Percentiles rank a stretch among this genome's conserved stretches.
Evolutionary conservation across 2,329 filamentous ascomycete genomes (phyloP).

Genomic region (Aspergillus persii): DNA sequence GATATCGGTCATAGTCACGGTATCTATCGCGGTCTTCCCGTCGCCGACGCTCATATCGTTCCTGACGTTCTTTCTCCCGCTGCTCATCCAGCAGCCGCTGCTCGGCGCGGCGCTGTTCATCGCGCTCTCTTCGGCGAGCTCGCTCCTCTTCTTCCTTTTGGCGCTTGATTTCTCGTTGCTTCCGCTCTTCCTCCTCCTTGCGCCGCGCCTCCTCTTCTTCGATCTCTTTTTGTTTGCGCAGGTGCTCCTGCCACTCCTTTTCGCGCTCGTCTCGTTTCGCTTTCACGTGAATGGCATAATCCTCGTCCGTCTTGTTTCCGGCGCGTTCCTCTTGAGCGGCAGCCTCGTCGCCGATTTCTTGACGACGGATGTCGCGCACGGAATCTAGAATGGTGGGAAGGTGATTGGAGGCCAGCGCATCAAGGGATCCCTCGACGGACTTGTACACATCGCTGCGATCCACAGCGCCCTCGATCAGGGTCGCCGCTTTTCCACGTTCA

Average conservation of each 20-base stretch:
- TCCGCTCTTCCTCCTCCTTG: conserved; percentile 43
- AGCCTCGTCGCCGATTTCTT: conserved; percentile 58
- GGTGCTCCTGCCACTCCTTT: conserved; percentile 47
- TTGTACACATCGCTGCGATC: conserved; percentile 63
- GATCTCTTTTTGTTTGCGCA: conserved; percentile 53
- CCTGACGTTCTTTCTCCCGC: conserved; percentile 50
- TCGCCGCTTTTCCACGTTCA: conserved; percentile 61
- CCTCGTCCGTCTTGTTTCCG: conserved; percentile 60
- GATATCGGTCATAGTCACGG: conserved; percentile 34
- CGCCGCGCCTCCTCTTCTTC: conserved; percentile 43
- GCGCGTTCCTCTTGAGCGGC: conserved; percentile 54
- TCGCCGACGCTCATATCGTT: conserved; percentile 44
- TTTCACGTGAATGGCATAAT: conserved; percentile 56
- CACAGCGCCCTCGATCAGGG: conserved; percentile 62
- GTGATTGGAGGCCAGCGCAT: conserved; percentile 54
- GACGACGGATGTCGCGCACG: conserved; percentile 56
- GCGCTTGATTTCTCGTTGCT: conserved; percentile 43
- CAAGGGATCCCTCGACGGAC: conserved; percentile 55
- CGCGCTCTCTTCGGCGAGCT: conserved; percentile 50
- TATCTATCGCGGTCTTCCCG: conserved; percentile 48
- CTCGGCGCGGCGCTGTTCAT: conserved; percentile 50
- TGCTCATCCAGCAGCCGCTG: conserved; percentile 54
- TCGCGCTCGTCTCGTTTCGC: conserved; percentile 53
- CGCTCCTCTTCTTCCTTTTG: conserved; percentile 47
- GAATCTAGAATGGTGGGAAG: conserved; percentile 54